Conservation (phyloP, 805 yeast genomes). For the Metschnikowia chrysomelidarum region DNA sequence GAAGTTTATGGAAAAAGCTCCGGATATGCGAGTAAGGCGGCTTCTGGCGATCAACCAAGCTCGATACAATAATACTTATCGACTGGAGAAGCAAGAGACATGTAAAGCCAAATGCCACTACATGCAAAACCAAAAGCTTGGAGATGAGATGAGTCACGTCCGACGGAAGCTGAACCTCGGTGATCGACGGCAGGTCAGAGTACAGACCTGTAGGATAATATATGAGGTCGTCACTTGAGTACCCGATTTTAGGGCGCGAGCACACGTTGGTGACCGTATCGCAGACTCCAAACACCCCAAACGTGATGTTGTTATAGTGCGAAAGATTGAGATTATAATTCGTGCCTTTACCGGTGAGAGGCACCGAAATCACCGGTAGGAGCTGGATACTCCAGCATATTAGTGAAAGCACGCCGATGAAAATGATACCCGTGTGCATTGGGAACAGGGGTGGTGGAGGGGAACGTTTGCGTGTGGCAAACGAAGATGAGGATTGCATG, state of each 20-base stretch:
- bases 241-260: slow-evolving; percentile 37
- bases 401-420: slow-evolving; percentile 27
- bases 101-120: slow-evolving; percentile 36
- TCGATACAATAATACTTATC: slow-evolving; percentile 3
- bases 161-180: slow-evolving; percentile 39
- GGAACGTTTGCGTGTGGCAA: slow-evolving; percentile 2
- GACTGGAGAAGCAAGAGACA: slow-evolving; percentile 15
- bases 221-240: slow-evolving; percentile 21
- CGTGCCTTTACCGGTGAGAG: slow-evolving; percentile 31
- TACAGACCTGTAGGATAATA: slow-evolving; percentile 8
- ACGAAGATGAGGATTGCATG: slow-evolving; percentile 8
- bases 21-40: neutral
- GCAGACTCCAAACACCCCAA: slow-evolving; percentile 47
- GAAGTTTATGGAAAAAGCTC: neutral
- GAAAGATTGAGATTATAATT: slow-evolving; percentile 30
- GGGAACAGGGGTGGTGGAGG: slow-evolving; percentile 8
- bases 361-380: slow-evolving; percentile 42
- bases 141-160: slow-evolving; percentile 39
- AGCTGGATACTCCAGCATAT: slow-evolving; percentile 37
- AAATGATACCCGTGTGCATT: slow-evolving; percentile 33
- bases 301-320: slow-evolving; percentile 30
- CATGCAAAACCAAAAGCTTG: slow-evolving; percentile 41
- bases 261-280: slow-evolving; percentile 27
- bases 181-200: slow-evolving; percentile 5
- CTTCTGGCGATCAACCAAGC: neutral